Evolutionary conservation across 345 rosid species (phyloP).

Genomic region (Gossypium stocksii): DNA sequence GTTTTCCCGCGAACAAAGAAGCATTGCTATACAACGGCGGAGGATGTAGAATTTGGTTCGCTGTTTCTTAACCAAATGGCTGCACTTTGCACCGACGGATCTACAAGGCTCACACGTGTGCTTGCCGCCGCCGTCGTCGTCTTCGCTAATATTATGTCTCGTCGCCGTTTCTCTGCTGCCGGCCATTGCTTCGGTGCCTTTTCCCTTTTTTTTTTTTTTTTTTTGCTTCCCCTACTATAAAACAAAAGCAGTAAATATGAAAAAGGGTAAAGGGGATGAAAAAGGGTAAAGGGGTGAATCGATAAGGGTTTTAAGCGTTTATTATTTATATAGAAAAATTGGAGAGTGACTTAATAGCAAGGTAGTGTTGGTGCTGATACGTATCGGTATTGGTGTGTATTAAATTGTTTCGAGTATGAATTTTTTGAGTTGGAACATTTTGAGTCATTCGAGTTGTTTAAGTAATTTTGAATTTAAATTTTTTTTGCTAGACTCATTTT

Average conservation of each 20-base stretch:
- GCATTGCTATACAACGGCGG: conserved; percentile 77
- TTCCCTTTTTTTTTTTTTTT: too few species aligned
- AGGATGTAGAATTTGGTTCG: conserved; percentile 70
- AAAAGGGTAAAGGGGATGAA: conserved; percentile 4
- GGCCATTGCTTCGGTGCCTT: neutral
- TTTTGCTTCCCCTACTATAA: neutral
- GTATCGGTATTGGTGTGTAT: too few species aligned
- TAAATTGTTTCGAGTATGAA: too few species aligned
- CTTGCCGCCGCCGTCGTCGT: neutral
- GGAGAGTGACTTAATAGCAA: too few species aligned
- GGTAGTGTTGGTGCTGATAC: too few species aligned
- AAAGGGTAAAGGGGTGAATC: conserved; percentile 5
- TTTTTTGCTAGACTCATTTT: too few species aligned
- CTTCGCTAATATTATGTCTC: neutral
- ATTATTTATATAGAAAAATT: too few species aligned
- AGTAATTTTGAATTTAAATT: too few species aligned
- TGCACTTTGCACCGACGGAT: conserved; percentile 63
- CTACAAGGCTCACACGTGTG: conserved; percentile 38
- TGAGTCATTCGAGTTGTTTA: too few species aligned
- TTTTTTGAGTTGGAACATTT: too few species aligned
- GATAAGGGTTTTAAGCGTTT: too few species aligned
- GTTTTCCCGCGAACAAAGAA: conserved; percentile 60
- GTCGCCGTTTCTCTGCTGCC: conserved; percentile 12
- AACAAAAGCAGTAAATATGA: conserved; percentile 9
- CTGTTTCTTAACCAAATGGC: conserved; percentile 73